phyloP scores from a whole-genome alignment of 2,329 filamentous ascomycete species.

The Stromatinia cepivora region DNA sequence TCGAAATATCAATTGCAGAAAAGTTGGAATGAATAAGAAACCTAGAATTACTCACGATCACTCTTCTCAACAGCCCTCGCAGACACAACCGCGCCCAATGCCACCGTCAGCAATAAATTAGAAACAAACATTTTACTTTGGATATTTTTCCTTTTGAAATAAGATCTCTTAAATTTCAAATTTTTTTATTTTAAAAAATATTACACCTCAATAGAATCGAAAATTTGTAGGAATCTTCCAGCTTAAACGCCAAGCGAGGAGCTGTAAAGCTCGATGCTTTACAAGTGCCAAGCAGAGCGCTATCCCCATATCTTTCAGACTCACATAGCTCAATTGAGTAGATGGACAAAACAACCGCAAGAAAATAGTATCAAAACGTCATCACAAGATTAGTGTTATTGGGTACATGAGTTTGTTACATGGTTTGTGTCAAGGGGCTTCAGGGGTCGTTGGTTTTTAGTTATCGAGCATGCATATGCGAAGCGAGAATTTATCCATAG shows the following conservation, averaged over 20 bases:
- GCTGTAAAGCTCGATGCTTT: not conserved
- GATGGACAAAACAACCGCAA: not conserved
- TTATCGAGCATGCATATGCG: slow-evolving; percentile 9
- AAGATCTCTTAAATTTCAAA: no score
- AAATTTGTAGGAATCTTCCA: slow-evolving; percentile 11
- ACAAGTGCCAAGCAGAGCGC: slow-evolving; percentile 9
- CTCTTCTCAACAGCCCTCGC: slow-evolving; percentile 17
- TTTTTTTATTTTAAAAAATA: not conserved
- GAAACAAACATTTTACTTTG: slow-evolving; percentile 13
- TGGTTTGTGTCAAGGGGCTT: slow-evolving; percentile 19
- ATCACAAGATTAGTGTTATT: not conserved
- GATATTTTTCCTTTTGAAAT: not conserved
- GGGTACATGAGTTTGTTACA: slow-evolving; percentile 10
- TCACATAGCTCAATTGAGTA: not conserved
- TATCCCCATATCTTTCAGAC: slow-evolving; percentile 9
- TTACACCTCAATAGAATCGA: slow-evolving; percentile 2
- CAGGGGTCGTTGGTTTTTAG: slow-evolving; percentile 21
- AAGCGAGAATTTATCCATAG: slow-evolving; percentile 7
- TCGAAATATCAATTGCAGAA: not conserved
- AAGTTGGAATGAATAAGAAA: not conserved
- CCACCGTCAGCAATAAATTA: not conserved
- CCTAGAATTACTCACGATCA: not conserved
- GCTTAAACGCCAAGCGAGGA: slow-evolving; percentile 8
- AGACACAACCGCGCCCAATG: slow-evolving; percentile 5
- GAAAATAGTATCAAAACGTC: not conserved